Base-by-base conservation (phyloP, 176 grass and related monocot species). In the Eleusine indica region DNA sequence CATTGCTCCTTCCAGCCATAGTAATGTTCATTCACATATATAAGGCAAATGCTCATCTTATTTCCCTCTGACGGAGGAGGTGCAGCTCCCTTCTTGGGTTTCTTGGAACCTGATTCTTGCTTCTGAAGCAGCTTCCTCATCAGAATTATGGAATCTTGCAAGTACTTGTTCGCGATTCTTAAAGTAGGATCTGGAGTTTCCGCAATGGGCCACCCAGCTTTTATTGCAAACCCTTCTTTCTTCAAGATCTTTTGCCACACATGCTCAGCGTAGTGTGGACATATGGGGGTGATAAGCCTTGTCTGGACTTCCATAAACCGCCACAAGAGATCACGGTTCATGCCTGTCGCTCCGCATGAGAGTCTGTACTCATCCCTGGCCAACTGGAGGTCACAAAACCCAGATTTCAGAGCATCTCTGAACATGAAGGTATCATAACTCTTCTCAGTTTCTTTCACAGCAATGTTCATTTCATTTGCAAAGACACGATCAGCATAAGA, bases 1-100 rank as follows among this genome's bases (percentile, higher is more conserved):
- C 88, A 96, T 62, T 93, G 83, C 30, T 92, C 88, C 88, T 97
- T 97, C 89, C 94, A 97, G 38, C 94, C 94, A 77, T 97, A 85
- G 49, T 87, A 97, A 68, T 87, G 82, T 38, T 97, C 94, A 49
- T 93, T 91, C 32, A 91, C 86, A 68, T 89, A 96, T 66, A 96
- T 78, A 28, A 96, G 74, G 32, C 88, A 84, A 60, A 93, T 35
- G 9, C 80, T 87, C 9, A 87, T 60, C 83, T 91, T 97, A 22
- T 83, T 91, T 76, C 79, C 83, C 16, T 71, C 88, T 73, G 80
- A 29, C 6, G 80, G 51, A 68, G 87, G 25, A 73, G 77, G 67
- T 38, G 84, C 70, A 78, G 39, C 73, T 71, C 91, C 91, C 73
- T 93, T 96, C 76, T 93, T 96, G 74, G 86, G 69, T 75, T 96